These are phyloP conservation scores for Eucalyptus guilfoylei DNA, from an alignment of 345 rosid genomes.

Conservation along the genomic window DNA sequence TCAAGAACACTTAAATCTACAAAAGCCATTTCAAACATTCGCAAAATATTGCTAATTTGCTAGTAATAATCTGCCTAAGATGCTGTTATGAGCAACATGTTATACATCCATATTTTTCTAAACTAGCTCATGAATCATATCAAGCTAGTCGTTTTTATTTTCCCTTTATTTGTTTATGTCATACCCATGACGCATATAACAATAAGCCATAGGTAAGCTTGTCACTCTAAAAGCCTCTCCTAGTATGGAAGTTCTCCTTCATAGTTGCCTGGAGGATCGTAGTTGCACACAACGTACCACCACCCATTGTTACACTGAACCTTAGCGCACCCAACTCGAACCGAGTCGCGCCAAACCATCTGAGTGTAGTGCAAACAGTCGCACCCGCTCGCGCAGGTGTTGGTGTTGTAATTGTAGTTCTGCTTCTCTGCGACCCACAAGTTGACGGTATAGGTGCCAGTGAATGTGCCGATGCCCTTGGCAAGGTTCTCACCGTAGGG, in stretches of 20 bases:
- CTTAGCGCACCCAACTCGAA: constrained; percentile 11
- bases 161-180: background rate
- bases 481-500: constrained; percentile 27
- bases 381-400: background rate
- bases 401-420: background rate
- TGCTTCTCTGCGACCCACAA: constrained; percentile 17
- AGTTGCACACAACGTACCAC: constrained; percentile 1
- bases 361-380: constrained; percentile 22
- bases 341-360: constrained; percentile 13
- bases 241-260: background rate
- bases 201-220: background rate
- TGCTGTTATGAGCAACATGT: background rate
- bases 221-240: background rate
- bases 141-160: background rate
- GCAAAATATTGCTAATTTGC: background rate
- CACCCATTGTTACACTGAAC: constrained; percentile 8
- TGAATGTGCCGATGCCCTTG: background rate
- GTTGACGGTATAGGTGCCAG: constrained; percentile 2
- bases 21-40: background rate
- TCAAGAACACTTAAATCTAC: background rate
- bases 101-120: background rate
- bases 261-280: constrained; percentile 1
- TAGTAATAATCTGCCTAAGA: background rate
- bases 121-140: background rate
- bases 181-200: background rate